These are phyloP conservation scores for Stromatinia cepivora DNA, from an alignment of 2,329 filamentous ascomycete genomes.

Conservation along the genomic window DNA sequence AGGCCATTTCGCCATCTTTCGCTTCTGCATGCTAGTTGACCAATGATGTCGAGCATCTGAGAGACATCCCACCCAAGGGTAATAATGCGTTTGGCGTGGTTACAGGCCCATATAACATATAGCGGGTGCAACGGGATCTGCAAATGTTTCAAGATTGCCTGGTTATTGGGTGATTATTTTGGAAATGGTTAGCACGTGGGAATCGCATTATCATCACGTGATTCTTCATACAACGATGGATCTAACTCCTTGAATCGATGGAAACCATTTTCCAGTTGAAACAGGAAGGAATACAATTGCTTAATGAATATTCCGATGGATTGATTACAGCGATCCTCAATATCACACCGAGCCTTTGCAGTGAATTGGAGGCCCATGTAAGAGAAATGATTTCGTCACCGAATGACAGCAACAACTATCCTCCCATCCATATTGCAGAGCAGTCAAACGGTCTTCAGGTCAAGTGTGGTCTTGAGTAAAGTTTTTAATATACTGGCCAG, in stretches of 20 bases:
- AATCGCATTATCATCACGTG: neutral
- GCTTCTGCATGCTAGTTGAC: conserved; percentile 2
- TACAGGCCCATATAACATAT: conserved; percentile 11
- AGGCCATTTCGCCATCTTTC: conserved; percentile 16
- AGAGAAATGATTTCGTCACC: neutral
- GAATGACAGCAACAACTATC: too few species aligned
- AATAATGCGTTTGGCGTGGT: conserved; percentile 1
- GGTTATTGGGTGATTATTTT: neutral
- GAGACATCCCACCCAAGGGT: neutral
- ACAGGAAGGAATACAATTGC: neutral
- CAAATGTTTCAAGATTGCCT: neutral
- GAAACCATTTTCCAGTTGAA: neutral
- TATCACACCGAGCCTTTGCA: neutral
- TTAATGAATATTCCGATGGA: fast-evolving
- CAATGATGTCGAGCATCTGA: neutral
- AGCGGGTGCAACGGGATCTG: neutral
- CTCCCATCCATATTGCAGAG: neutral
- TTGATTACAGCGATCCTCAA: neutral
- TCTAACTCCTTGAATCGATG: neutral
- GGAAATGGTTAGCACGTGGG: neutral
- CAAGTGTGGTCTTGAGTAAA: neutral
- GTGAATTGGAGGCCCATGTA: neutral
- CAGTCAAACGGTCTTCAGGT: neutral
- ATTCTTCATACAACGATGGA: neutral
- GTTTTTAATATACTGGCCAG: neutral